phyloP scores from a whole-genome alignment of 2,329 filamentous ascomycete genomes.

The Sordariomycetes sp. region DNA sequence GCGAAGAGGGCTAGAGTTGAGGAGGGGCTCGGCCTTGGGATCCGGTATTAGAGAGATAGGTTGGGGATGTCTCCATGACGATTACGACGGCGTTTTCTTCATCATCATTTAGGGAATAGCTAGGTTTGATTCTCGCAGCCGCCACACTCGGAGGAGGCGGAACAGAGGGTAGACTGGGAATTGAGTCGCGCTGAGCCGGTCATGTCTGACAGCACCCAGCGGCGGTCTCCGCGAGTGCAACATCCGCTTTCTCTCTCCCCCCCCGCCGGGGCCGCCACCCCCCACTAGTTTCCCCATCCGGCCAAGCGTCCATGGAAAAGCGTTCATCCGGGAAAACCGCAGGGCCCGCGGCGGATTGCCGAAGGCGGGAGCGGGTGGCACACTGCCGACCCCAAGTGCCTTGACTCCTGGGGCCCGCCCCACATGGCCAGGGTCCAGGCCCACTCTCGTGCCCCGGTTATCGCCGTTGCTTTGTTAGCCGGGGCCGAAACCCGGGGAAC shows the following conservation, averaged over 20 bases:
- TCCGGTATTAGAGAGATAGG: slow-evolving; percentile 34
- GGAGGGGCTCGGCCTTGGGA: slow-evolving; percentile 34
- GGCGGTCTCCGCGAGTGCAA: too few relatives aligned
- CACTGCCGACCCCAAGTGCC: not conserved
- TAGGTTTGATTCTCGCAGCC: not conserved
- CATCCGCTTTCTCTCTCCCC: too few relatives aligned
- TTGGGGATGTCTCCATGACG: slow-evolving; percentile 8
- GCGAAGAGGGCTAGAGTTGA: slow-evolving; percentile 35
- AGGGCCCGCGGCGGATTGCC: not conserved
- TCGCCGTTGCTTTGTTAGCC: not conserved
- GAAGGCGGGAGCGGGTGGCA: not conserved
- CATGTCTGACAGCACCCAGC: too few relatives aligned
- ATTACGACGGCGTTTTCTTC: slow-evolving; percentile 4
- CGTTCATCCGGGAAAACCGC: too few relatives aligned
- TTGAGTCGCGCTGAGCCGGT: too few relatives aligned
- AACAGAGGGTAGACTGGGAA: too few relatives aligned
- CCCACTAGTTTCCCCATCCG: not conserved
- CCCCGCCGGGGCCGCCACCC: too few relatives aligned
- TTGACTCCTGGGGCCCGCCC: not conserved
- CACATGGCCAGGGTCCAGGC: too few relatives aligned
- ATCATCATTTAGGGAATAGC: slow-evolving; percentile 1
- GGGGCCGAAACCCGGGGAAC: not conserved
- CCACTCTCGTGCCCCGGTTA: too few relatives aligned
- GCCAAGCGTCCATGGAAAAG: not conserved
- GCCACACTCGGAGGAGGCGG: not conserved